Base-by-base conservation (phyloP, 106 monocot species). In the Allium cepa region DNA sequence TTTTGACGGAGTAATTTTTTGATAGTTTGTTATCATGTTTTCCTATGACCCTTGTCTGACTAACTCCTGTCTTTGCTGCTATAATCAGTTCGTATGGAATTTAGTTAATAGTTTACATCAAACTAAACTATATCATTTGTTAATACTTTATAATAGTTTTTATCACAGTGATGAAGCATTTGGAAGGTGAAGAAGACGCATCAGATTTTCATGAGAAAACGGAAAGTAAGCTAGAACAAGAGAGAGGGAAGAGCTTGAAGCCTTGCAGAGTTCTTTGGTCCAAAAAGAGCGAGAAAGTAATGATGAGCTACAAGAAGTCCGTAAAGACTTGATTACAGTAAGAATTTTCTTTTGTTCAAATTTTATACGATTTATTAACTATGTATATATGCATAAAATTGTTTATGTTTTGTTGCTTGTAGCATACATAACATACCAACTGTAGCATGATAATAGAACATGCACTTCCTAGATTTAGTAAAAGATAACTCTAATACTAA, bases 261-360 rank as follows among this genome's bases (percentile, higher is more conserved):
- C 55, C 15, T 63, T 91, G 68, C 69, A 81, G 65, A 72, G 62
- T 12, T 72, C 83, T 56, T 87, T 95, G 51, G 59, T 91, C 11
- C 78, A 15, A 60, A 91, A 80, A 71, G 95, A 91, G 65, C 80
- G 87, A 15, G 57, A 65, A 64, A 85, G 81, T 62, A 95, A 95
- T 78, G 83, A 85, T 76, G 88, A 88, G 75, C 52, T 95, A 26
- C 85, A 88, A 55, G 76, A 81, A 76, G 75, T 77, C 61, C 82
- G 91, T 52, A 84, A 83, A 64, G 81, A 77, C 47, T 68, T 95
- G 56, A 88, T 91, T 48, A 58, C 22, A 78, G 95, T 94, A 59
- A 13, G 26, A 7, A 49, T 46, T 28, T 26, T 63, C 15, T 64
- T 62, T 14, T 22, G 22, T 53, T 73, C 26, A 28, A 47, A 15